These are phyloP conservation scores for Sphagnurus paluster DNA, from an alignment of 1,284 basidiomycete genomes.

Conservation along the genomic window DNA sequence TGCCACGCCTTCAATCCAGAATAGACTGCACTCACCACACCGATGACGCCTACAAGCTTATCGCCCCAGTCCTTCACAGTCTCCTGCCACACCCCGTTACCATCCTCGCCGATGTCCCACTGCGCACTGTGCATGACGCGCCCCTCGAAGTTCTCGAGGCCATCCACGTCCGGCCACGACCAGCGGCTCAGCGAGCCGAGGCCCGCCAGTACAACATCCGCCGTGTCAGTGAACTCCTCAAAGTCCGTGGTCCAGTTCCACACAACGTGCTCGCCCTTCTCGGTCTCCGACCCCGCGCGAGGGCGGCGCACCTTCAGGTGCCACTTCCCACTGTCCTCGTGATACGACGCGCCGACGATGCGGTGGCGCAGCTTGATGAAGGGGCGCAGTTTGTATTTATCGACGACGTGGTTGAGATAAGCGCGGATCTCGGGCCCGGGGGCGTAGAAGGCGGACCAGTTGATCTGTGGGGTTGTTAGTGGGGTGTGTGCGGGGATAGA, in stretches of 20 bases:
- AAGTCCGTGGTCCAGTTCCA: slow-evolving; percentile 27
- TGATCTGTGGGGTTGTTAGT: slow-evolving; percentile 32
- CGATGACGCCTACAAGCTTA: slow-evolving; percentile 61
- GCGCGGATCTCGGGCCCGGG: slow-evolving; percentile 55
- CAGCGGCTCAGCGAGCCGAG: slow-evolving; percentile 52
- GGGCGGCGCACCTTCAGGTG: slow-evolving; percentile 47
- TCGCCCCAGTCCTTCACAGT: slow-evolving; percentile 49
- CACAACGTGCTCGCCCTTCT: slow-evolving; percentile 13
- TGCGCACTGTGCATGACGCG: slow-evolving; percentile 55
- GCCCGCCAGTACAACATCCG: slow-evolving; percentile 54
- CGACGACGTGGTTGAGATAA: slow-evolving; percentile 54
- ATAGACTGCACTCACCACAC: slow-evolving; percentile 42
- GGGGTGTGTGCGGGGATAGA: not conserved
- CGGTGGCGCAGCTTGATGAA: slow-evolving; percentile 57
- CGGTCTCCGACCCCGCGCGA: slow-evolving; percentile 17
- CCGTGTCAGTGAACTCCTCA: slow-evolving; percentile 50
- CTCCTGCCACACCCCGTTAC: slow-evolving; percentile 41
- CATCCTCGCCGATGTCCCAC: slow-evolving; percentile 47
- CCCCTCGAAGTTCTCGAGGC: slow-evolving; percentile 52
- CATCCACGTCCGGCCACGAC: slow-evolving; percentile 61
- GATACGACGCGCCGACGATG: slow-evolving; percentile 48
- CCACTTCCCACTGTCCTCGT: slow-evolving; percentile 55
- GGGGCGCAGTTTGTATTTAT: slow-evolving; percentile 55
- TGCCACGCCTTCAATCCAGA: not conserved
- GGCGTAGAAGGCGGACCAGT: slow-evolving; percentile 64